Percentiles rank a stretch among this genome's conserved stretches.
phyloP scores from a whole-genome alignment of 192 early-diverging fungal genomes.

The Obelidium mucronatum region DNA sequence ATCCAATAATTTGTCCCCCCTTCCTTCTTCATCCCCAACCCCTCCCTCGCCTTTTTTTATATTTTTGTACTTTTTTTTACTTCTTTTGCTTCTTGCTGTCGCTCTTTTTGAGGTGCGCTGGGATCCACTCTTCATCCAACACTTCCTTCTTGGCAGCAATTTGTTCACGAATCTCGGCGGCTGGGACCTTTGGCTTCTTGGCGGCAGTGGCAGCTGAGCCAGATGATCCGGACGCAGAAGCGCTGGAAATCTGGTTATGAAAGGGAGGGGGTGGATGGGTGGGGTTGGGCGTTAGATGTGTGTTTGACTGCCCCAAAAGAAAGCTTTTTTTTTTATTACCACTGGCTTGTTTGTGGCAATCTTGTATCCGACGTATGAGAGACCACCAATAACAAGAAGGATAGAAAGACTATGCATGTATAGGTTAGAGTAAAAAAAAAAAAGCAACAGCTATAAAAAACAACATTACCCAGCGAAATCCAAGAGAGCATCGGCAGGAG shows the following conservation, averaged over 20 bases:
- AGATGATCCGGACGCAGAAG: background rate
- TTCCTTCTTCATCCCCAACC: background rate
- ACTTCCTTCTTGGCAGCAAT: slow-evolving; percentile 37
- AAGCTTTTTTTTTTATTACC: background rate
- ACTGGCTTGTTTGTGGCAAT: background rate
- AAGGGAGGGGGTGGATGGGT: background rate
- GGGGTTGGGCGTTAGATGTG: background rate
- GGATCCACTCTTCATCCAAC: slow-evolving; percentile 43
- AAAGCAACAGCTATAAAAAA: background rate
- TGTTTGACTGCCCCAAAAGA: background rate
- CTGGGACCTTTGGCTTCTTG: slow-evolving; percentile 29
- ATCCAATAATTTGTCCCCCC: background rate
- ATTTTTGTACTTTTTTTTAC: background rate
- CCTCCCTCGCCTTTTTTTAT: background rate
- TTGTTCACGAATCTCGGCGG: slow-evolving; percentile 35
- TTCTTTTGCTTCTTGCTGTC: slow-evolving; percentile 28
- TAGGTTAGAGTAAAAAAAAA: background rate
- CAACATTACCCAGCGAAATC: slow-evolving; percentile 36
- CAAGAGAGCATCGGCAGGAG: slow-evolving; percentile 29
- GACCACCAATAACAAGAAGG: slow-evolving; percentile 17
- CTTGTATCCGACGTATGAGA: slow-evolving; percentile 26
- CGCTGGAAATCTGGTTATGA: background rate
- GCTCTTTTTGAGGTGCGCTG: slow-evolving; percentile 35
- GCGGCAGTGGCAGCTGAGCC: background rate
- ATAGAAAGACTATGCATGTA: slow-evolving; percentile 17